Evolutionary conservation across 257 asterid genomes (phyloP).

Genomic region (Ajuga chamaepitys): DNA sequence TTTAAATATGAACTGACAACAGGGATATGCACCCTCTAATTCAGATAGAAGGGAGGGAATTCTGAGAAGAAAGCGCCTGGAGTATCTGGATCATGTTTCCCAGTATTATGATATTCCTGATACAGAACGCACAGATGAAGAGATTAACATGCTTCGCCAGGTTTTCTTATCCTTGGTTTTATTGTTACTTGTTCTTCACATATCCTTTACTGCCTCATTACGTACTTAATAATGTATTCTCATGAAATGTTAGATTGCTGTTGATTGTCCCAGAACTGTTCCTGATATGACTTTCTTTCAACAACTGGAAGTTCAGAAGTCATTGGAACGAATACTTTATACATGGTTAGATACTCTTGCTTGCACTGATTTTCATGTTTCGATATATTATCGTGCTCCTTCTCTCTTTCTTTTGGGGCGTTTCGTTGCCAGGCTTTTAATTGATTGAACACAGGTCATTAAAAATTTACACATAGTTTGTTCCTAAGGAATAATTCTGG

Average conservation of each 20-base stretch:
- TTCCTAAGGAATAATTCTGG: neutral
- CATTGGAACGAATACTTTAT: constrained; percentile 90
- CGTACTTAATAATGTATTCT: constrained; percentile 13
- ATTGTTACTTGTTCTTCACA: constrained; percentile 9
- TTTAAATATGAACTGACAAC: constrained; percentile 70
- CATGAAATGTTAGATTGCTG: constrained; percentile 51
- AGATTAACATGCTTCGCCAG: constrained; percentile 95
- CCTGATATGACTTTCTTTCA: constrained; percentile 94
- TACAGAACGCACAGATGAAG: constrained; percentile 88
- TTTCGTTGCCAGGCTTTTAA: neutral
- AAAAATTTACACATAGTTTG: neutral
- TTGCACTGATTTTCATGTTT: neutral
- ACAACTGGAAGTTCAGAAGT: constrained; percentile 78
- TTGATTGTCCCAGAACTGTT: constrained; percentile 98
- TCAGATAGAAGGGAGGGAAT: constrained; percentile 99
- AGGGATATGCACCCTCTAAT: constrained; percentile 99
- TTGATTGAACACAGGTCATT: neutral
- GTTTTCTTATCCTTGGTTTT: constrained; percentile 26
- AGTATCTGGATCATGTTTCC: constrained; percentile 92
- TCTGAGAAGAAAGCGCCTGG: constrained; percentile 80
- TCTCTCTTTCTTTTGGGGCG: neutral
- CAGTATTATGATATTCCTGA: constrained; percentile 86
- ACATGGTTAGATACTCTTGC: constrained; percentile 51
- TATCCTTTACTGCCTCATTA: neutral
- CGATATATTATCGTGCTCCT: neutral